Evolutionary conservation across 305 asterid species (phyloP), one percentile per base, ranked within the genome.

Genomic region (Fraxinus nigra): DNA sequence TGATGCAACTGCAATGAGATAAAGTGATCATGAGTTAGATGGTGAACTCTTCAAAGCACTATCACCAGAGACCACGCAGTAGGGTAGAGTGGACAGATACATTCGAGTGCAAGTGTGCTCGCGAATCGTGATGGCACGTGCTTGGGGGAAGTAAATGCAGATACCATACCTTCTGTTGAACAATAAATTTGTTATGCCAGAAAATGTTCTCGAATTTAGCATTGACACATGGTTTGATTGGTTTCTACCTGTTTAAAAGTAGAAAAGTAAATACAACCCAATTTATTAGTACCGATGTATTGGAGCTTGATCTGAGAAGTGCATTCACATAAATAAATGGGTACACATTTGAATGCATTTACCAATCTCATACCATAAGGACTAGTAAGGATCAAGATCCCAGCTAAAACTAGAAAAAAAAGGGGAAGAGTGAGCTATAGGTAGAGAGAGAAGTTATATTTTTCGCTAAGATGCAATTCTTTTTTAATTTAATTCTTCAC

Each of bases 161-260:
- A 24, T 18, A 22, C 30, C 85, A 79, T 85, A 92, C 99, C 98
- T 84, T 90, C 82, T 91, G 87, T 89, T 91, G 85, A 94, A 94
- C 75, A 94, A 84, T 37, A 93, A 84, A 87, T 89, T 84, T 72
- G 98, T 80, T 56, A 93, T 79, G 72, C 94, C 95, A 79, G 95
- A 84, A 81, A 93, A 91, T 11, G 85, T 83, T 87, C 91, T 94
- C 16, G 97, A 87, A 87, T 87, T 82, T 87, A 88, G 92, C 95
- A 92, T 89, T 0, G 92, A 86, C 2, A 84, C 91, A 83, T 83
- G 94, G 80, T 28, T 28, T 28, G 30, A 28, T 28, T 28, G 30
- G 30, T 81, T 87, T 75, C 84, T 87, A 48, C 97, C 99, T 95
- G 91, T 79, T 80, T 8, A 51, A 72, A 80, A 80, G 65, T 37